Evolutionary conservation across 352 stramenopile genomes (phyloP).

Genomic region (Pythium utonaiense): DNA sequence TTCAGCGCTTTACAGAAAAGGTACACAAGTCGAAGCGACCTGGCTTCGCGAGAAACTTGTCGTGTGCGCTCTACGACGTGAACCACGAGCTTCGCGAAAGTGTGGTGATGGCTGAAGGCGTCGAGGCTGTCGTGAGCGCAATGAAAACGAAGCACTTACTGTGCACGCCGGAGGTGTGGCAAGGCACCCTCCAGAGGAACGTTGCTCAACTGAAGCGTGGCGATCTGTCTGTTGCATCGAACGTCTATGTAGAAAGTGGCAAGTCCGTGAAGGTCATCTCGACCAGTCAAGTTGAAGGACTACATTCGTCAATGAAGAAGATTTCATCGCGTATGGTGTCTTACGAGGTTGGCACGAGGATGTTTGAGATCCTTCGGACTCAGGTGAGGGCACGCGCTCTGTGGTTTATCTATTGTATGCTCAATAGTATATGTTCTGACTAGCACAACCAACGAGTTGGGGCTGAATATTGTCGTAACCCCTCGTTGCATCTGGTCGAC

Average conservation of each 20-base stretch:
- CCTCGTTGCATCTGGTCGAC: background rate
- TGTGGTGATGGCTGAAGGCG: background rate
- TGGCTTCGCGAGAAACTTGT: background rate
- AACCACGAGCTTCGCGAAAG: background rate
- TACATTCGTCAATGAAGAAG: background rate
- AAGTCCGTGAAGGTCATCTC: background rate
- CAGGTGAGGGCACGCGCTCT: background rate
- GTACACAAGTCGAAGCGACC: background rate
- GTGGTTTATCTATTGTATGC: background rate
- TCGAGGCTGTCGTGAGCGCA: background rate
- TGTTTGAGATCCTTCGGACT: background rate
- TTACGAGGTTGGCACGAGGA: background rate
- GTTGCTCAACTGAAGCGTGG: background rate
- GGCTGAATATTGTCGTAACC: background rate
- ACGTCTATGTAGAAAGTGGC: background rate
- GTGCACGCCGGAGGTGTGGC: background rate
- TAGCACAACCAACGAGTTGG: background rate
- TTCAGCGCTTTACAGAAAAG: background rate
- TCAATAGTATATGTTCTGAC: background rate
- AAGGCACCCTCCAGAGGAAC: background rate
- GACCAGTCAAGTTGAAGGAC: constrained; percentile 1
- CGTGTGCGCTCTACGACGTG: background rate
- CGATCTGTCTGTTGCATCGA: background rate
- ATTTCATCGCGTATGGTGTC: background rate
- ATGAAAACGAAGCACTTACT: background rate